Evolutionary conservation across 345 rosid genomes (phyloP).

Genomic region (Melaleuca alternifolia): DNA sequence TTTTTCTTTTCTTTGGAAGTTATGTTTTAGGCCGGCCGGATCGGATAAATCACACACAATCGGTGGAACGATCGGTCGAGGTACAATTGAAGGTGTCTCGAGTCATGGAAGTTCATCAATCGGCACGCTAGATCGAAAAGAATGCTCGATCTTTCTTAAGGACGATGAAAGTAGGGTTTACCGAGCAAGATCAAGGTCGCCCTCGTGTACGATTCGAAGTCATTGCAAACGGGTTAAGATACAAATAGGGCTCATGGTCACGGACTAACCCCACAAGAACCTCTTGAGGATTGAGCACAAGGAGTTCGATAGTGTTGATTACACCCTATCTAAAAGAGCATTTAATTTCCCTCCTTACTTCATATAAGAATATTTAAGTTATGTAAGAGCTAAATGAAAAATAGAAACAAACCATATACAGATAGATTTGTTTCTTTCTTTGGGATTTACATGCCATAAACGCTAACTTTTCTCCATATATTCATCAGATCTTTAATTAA

Average conservation of each 20-base stretch:
- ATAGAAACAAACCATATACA: neutral
- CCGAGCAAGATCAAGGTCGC: neutral
- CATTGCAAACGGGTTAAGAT: too few relatives aligned
- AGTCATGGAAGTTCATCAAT: neutral
- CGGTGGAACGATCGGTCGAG: fast-evolving
- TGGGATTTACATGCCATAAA: too few relatives aligned
- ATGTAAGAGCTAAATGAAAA: neutral
- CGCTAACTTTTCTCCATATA: too few relatives aligned
- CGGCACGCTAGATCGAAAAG: neutral
- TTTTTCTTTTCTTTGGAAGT: too few relatives aligned
- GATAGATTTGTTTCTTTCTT: neutral
- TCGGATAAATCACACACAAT: neutral
- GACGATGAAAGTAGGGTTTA: too few relatives aligned
- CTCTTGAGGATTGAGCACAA: too few relatives aligned
- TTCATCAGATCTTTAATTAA: neutral
- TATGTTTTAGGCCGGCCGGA: neutral
- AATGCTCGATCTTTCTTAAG: neutral
- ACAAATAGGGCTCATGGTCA: neutral
- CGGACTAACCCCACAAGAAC: neutral
- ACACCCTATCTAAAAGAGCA: neutral
- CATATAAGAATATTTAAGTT: neutral
- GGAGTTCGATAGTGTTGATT: neutral
- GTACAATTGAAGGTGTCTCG: neutral
- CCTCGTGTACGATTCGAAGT: fast-evolving
- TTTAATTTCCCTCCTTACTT: neutral